Conservation (phyloP, 2,329 filamentous ascomycete species). For the Periglandula ipomoeae region DNA sequence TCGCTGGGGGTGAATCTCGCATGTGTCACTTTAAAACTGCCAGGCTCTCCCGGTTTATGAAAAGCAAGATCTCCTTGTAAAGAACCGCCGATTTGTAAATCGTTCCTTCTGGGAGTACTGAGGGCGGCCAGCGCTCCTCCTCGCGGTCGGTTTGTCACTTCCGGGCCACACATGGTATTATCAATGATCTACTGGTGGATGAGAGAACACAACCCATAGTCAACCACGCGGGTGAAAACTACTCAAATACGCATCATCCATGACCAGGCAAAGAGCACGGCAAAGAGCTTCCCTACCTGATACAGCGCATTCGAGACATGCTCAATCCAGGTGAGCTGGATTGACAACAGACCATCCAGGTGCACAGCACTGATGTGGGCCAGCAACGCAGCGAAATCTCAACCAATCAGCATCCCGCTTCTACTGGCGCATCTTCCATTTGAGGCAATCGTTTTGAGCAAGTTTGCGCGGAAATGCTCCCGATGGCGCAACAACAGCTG, state of each 20-base stretch:
- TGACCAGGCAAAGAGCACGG: too few relatives aligned
- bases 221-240: neutral
- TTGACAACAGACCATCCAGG: constrained; percentile 1
- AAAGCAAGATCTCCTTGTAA: constrained; percentile 33
- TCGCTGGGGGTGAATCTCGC: constrained; percentile 28
- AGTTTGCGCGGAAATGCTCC: constrained; percentile 26
- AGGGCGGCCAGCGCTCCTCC: constrained; percentile 39
- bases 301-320: constrained; percentile 1
- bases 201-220: neutral
- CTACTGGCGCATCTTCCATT: constrained; percentile 13
- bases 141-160: constrained; percentile 29
- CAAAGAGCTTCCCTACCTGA: too few relatives aligned
- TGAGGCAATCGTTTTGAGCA: constrained; percentile 23
- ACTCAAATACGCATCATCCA: neutral
- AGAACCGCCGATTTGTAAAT: neutral
- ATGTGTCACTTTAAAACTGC: constrained; percentile 31
- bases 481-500: constrained; percentile 3
- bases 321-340: constrained; percentile 3
- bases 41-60: constrained; percentile 30
- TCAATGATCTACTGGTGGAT: neutral
- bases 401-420: constrained; percentile 21
- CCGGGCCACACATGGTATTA: constrained; percentile 39
- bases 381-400: neutral
- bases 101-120: constrained; percentile 18
- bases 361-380: neutral